These are phyloP conservation scores for Pseudogymnoascus sp. DNA, from an alignment of 2,329 filamentous ascomycete genomes.

Conservation along the genomic window DNA sequence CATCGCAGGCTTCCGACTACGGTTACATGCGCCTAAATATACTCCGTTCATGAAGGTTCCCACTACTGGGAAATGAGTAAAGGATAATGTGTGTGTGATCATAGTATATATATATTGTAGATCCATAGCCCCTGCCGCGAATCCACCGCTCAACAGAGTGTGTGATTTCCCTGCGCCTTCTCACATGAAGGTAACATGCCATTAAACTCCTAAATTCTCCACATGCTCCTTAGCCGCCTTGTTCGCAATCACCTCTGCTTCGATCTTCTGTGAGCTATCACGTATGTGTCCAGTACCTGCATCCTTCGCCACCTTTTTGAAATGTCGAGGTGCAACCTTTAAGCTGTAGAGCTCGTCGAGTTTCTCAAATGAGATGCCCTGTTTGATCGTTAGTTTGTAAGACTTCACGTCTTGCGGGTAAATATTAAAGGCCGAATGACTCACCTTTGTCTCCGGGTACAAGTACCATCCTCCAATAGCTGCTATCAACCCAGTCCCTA, in stretches of 20 bases:
- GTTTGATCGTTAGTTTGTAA: no score
- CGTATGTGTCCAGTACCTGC: neutral
- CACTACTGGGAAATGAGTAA: no score
- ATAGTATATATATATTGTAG: no score
- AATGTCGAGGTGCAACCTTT: slow-evolving; percentile 4
- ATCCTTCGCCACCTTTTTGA: neutral
- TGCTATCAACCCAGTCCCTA: slow-evolving; percentile 7
- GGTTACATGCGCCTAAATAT: no score
- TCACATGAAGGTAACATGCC: neutral
- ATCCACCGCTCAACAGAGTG: no score
- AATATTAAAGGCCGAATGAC: neutral
- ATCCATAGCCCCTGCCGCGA: no score
- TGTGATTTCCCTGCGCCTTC: no score
- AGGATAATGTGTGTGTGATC: no score
- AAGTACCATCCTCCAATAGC: slow-evolving; percentile 10
- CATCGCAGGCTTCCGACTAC: no score
- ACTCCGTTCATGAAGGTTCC: no score
- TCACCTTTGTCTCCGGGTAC: slow-evolving; percentile 10
- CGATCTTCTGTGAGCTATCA: neutral
- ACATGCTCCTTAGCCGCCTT: neutral
- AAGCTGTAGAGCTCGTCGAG: slow-evolving; percentile 8
- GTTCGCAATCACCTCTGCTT: neutral
- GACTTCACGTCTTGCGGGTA: neutral
- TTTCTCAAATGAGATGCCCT: slow-evolving; percentile 9
- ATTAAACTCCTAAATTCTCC: neutral